A percentile compares a stretch with the other conserved stretches of the same genome.
These are phyloP conservation scores for Nelumbo lutea DNA, from an alignment of 164 flowering plant genomes.

Conservation along the genomic window DNA sequence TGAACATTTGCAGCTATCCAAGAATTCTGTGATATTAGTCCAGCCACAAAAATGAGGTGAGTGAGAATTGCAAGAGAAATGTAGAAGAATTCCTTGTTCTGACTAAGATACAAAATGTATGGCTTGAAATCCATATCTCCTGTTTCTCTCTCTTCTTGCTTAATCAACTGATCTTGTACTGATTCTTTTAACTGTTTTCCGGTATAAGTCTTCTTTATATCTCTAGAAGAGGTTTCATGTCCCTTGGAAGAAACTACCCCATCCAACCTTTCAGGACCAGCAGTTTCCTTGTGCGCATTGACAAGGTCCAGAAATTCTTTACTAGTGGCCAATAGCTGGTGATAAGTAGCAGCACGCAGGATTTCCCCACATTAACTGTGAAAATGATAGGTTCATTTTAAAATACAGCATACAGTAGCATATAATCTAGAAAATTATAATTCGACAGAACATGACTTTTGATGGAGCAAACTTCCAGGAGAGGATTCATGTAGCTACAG, in stretches of 20 bases:
- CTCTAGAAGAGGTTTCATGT: constrained; percentile 18
- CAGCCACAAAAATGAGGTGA: constrained; percentile 37
- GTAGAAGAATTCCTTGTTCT: constrained; percentile 50
- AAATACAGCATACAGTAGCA: neutral
- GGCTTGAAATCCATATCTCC: constrained; percentile 70
- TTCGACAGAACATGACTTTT: neutral
- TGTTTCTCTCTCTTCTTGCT: constrained; percentile 54
- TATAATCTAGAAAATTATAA: too few species aligned
- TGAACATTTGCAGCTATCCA: constrained; percentile 75
- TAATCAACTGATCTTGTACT: constrained; percentile 50
- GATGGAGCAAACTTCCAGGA: neutral
- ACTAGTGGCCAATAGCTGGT: constrained; percentile 42
- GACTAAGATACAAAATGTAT: constrained; percentile 55
- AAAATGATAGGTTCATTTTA: constrained; percentile 8
- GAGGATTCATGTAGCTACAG: too few species aligned
- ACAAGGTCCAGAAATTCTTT: constrained; percentile 59
- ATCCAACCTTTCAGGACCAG: constrained; percentile 33
- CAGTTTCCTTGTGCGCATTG: constrained; percentile 59
- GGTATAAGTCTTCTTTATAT: constrained; percentile 24
- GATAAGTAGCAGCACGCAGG: constrained; percentile 36
- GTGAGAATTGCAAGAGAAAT: constrained; percentile 31
- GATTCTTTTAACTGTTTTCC: constrained; percentile 22
- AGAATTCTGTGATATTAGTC: constrained; percentile 47
- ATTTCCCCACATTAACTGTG: constrained; percentile 65
- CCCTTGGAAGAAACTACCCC: constrained; percentile 20